phyloP scores from a whole-genome alignment of 2,329 filamentous ascomycete species.

The Ophiocordyceps australis region DNA sequence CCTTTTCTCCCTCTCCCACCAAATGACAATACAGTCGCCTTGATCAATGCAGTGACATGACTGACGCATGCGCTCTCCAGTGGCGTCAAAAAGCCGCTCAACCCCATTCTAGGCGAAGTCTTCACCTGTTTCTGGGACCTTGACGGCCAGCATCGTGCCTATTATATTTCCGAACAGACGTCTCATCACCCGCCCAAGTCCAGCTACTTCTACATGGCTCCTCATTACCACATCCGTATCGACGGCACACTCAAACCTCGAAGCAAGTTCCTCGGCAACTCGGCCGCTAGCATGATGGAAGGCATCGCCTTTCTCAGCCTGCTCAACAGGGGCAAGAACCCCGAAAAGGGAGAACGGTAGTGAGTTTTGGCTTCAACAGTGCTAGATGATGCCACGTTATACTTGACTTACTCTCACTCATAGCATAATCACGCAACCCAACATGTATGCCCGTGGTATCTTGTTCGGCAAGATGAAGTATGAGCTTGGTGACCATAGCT shows the following conservation, averaged over 20 bases:
- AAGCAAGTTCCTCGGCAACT: constrained; percentile 92
- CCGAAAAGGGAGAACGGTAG: constrained; percentile 66
- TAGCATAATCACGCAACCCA: constrained; percentile 86
- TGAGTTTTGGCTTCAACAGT: constrained; percentile 31
- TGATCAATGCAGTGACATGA: too few relatives aligned
- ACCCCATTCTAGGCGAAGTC: constrained; percentile 87
- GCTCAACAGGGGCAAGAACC: constrained; percentile 54
- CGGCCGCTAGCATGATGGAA: constrained; percentile 95
- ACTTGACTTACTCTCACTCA: too few relatives aligned
- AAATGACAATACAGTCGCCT: not conserved
- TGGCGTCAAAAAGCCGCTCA: constrained; percentile 94
- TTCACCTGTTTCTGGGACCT: constrained; percentile 96
- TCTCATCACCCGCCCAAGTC: constrained; percentile 97
- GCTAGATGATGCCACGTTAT: too few relatives aligned
- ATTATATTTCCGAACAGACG: constrained; percentile 95
- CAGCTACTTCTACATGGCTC: constrained; percentile 97
- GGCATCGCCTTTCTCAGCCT: constrained; percentile 77
- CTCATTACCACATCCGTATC: constrained; percentile 82
- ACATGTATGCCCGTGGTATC: constrained; percentile 97
- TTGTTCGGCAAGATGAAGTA: constrained; percentile 99
- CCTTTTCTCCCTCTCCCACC: not conserved
- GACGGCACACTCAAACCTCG: constrained; percentile 90
- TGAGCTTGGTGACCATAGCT: constrained; percentile 90
- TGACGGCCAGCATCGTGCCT: constrained; percentile 64
- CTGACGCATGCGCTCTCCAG: too few relatives aligned